Evolutionary conservation across 1,284 basidiomycete species (phyloP).

Genomic region (Heterobasidion parviporum): DNA sequence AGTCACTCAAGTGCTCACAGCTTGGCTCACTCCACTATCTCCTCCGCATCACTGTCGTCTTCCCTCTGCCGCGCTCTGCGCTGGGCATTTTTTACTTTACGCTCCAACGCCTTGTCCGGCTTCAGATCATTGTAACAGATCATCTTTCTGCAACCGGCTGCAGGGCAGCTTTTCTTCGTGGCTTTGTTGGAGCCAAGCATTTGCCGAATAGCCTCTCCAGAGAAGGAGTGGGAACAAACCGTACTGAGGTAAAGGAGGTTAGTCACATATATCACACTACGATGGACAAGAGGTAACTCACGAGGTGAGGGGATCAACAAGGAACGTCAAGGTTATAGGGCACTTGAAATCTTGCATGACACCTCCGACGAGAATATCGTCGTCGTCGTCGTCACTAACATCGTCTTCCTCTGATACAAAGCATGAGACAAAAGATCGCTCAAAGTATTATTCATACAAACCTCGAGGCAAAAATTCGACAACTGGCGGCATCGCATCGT

Average conservation of each 20-base stretch:
- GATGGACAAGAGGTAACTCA: conserved; percentile 26
- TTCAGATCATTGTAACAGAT: conserved; percentile 46
- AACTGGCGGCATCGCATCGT: conserved; percentile 67
- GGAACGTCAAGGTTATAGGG: conserved; percentile 59
- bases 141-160: conserved; percentile 57
- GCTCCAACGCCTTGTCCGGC: conserved; percentile 48
- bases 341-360: conserved; percentile 76
- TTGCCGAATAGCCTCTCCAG: conserved; percentile 48
- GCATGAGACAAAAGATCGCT: conserved; percentile 1
- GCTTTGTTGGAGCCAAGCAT: conserved; percentile 33
- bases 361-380: conserved; percentile 78
- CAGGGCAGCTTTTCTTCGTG: conserved; percentile 48
- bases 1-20: background rate
- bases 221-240: conserved; percentile 69
- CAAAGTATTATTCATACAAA: conserved; percentile 19
- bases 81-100: conserved; percentile 47
- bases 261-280: background rate
- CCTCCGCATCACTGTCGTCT: conserved; percentile 41
- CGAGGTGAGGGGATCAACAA: conserved; percentile 71
- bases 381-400: conserved; percentile 68
- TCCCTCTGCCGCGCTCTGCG: conserved; percentile 37
- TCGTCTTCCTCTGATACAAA: conserved; percentile 56
- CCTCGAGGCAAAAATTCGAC: conserved; percentile 66
- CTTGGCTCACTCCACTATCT: conserved; percentile 53
- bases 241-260: conserved; percentile 27